Evolutionary conservation across 805 yeast genomes (phyloP).

Genomic region (Tetrapisispora taiwanensis): DNA sequence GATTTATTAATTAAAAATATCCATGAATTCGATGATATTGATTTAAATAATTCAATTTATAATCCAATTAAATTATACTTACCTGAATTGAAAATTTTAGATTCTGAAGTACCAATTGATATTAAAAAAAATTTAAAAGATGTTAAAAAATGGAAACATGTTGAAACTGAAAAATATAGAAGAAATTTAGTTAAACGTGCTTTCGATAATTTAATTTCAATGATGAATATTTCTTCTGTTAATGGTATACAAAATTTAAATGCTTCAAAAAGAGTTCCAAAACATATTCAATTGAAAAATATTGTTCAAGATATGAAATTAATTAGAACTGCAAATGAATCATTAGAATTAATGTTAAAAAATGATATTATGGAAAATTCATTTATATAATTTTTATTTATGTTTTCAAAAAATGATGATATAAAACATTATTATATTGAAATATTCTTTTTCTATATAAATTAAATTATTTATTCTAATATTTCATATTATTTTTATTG

Average conservation of each 20-base stretch:
- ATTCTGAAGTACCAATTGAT: constrained; percentile 16
- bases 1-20: neutral
- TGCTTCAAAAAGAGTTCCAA: constrained; percentile 23
- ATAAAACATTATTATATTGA: no score
- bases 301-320: constrained; percentile 25
- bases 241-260: neutral
- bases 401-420: no score
- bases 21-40: neutral
- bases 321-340: constrained; percentile 20
- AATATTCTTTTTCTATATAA: neutral
- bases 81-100: constrained; percentile 20
- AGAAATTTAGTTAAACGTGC: constrained; percentile 22
- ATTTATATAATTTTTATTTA: neutral
- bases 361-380: neutral
- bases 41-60: neutral
- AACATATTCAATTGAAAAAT: constrained; percentile 21
- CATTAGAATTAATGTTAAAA: constrained; percentile 10
- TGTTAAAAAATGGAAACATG: constrained; percentile 28
- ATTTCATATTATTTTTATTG: neutral
- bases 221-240: constrained; percentile 16
- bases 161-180: constrained; percentile 24
- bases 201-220: constrained; percentile 20
- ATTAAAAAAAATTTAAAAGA: constrained; percentile 12
- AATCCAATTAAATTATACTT: constrained; percentile 4
- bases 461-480: no score